These are phyloP conservation scores for Trametes hirsuta DNA, from an alignment of 1,284 basidiomycete species.

Conservation along the genomic window DNA sequence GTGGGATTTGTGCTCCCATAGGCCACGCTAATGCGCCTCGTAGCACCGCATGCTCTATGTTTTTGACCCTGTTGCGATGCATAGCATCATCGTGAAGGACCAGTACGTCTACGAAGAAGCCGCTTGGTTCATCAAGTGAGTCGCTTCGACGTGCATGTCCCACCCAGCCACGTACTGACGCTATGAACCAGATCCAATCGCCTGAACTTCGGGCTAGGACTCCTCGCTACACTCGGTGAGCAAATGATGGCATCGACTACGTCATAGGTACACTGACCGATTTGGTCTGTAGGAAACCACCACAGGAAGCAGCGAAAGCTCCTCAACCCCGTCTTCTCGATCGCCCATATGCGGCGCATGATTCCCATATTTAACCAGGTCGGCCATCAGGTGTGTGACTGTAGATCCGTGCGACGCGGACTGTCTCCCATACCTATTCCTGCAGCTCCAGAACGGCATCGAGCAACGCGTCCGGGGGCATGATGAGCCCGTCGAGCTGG, in stretches of 20 bases:
- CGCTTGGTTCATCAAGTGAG: conserved; percentile 17
- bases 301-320: conserved; percentile 22
- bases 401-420: background rate
- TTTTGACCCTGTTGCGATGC: conserved; percentile 22
- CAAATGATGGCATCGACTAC: background rate
- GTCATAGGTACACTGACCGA: background rate
- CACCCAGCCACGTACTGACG: background rate
- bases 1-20: background rate
- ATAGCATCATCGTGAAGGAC: conserved; percentile 24
- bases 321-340: conserved; percentile 23
- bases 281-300: background rate
- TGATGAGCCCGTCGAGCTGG: background rate
- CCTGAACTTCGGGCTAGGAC: conserved; percentile 17
- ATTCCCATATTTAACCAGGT: conserved; percentile 19
- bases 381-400: conserved; percentile 8
- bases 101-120: conserved; percentile 21
- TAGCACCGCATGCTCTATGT: conserved; percentile 23
- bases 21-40: too few species aligned
- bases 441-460: conserved; percentile 26
- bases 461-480: background rate
- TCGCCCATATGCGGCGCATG: conserved; percentile 19
- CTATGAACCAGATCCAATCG: conserved; percentile 7
- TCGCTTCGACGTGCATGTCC: background rate
- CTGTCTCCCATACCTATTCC: background rate
- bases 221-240: conserved; percentile 16